These are phyloP conservation scores for Cornus florida DNA, from an alignment of 148 eudicot species.

Conservation along the genomic window DNA sequence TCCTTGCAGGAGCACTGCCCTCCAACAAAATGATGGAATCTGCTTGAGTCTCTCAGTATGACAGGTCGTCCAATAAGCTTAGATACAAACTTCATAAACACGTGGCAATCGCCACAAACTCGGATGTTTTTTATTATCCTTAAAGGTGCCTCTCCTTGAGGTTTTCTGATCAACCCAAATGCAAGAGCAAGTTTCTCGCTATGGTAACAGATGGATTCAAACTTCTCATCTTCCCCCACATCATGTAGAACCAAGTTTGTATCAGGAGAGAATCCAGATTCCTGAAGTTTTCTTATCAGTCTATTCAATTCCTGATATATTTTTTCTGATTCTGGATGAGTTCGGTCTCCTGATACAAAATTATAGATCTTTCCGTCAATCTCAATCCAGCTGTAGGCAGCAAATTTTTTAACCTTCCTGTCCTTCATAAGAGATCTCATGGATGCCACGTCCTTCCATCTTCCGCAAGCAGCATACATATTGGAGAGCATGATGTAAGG, in stretches of 20 bases:
- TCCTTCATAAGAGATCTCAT: constrained; percentile 27
- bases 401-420: constrained; percentile 24
- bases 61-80: constrained; percentile 17
- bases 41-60: constrained; percentile 27
- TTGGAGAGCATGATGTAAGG: constrained; percentile 33
- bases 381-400: constrained; percentile 34
- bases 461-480: constrained; percentile 28
- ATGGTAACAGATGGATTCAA: constrained; percentile 27
- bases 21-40: constrained; percentile 32
- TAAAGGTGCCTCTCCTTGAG: constrained; percentile 17
- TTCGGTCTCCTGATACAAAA: constrained; percentile 28
- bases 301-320: constrained; percentile 20
- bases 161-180: constrained; percentile 23
- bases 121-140: constrained; percentile 31
- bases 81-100: constrained; percentile 32
- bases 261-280: constrained; percentile 19
- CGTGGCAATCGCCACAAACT: constrained; percentile 32
- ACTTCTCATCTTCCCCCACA: constrained; percentile 28
- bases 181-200: constrained; percentile 35
- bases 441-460: constrained; percentile 29
- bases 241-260: constrained; percentile 27
- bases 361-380: constrained; percentile 18
- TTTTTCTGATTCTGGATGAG: constrained; percentile 21
- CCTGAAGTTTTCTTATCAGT: constrained; percentile 14
- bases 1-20: constrained; percentile 36